phyloP scores from a whole-genome alignment of 1,139 yeast genomes.

The Meyerozyma elateridarum region DNA sequence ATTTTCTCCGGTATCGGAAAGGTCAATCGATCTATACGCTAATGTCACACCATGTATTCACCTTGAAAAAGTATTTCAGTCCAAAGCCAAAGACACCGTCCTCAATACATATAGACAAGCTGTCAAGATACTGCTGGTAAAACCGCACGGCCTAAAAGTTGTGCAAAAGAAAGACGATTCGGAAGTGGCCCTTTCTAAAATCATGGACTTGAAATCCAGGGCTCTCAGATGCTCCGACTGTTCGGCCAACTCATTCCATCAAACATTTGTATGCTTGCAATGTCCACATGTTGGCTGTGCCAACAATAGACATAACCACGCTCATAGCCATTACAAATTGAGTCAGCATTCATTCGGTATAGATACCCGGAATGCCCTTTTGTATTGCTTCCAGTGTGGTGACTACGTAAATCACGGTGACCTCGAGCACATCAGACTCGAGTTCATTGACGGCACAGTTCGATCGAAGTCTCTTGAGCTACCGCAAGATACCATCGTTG shows the following conservation, averaged over 20 bases:
- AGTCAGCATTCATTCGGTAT: constrained; percentile 74
- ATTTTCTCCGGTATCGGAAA: not conserved
- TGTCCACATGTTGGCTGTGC: constrained; percentile 82
- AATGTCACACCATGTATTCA: constrained; percentile 50
- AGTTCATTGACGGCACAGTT: constrained; percentile 12
- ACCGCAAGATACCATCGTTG: not conserved
- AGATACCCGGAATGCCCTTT: constrained; percentile 51
- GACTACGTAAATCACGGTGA: constrained; percentile 61
- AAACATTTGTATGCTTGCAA: constrained; percentile 67
- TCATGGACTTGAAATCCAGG: constrained; percentile 35
- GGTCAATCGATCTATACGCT: constrained; percentile 17
- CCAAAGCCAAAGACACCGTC: constrained; percentile 53
- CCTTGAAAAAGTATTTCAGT: constrained; percentile 46
- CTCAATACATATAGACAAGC: constrained; percentile 57
- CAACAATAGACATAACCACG: constrained; percentile 44
- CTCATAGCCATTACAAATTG: constrained; percentile 53
- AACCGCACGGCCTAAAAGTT: constrained; percentile 19
- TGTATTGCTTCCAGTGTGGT: constrained; percentile 76
- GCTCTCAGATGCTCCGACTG: constrained; percentile 52
- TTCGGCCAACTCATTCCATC: constrained; percentile 39
- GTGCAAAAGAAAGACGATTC: constrained; percentile 28
- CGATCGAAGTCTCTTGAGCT: not conserved
- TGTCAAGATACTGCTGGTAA: constrained; percentile 40
- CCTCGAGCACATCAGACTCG: constrained; percentile 48
- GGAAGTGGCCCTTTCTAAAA: constrained; percentile 22